These are phyloP conservation scores for Globisporangium radiosum DNA, from an alignment of 352 stramenopile species.

Conservation along the genomic window DNA sequence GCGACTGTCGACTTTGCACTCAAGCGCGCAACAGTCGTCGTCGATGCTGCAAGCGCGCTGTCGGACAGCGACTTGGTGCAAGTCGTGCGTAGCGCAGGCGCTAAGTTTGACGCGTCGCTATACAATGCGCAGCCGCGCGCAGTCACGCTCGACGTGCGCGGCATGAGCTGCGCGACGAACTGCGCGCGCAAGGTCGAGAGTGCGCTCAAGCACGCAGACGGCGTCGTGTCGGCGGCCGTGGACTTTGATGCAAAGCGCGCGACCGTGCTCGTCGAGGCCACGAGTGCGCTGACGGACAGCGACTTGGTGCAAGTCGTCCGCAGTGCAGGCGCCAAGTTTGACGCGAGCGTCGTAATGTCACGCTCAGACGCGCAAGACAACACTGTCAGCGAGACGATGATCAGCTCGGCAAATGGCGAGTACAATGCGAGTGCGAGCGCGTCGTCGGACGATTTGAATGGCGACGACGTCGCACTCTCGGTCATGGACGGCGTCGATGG, in stretches of 20 bases:
- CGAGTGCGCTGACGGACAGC: constrained; percentile 49
- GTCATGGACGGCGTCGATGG: constrained; percentile 19
- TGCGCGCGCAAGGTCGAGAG: constrained; percentile 68
- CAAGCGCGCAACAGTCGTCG: constrained; percentile 54
- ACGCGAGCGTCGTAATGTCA: constrained; percentile 19
- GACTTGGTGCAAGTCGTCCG: constrained; percentile 52
- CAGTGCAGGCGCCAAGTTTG: constrained; percentile 36
- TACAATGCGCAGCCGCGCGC: constrained; percentile 26
- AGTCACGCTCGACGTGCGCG: constrained; percentile 45
- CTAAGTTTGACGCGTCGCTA: constrained; percentile 66
- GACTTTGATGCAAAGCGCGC: constrained; percentile 60
- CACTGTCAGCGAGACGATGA: neutral
- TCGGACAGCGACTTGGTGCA: constrained; percentile 52
- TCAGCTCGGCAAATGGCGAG: constrained; percentile 4
- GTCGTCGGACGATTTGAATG: constrained; percentile 6
- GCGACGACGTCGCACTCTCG: constrained; percentile 28
- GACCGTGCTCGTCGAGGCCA: constrained; percentile 49
- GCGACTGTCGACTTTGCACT: constrained; percentile 60
- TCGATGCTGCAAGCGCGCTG: constrained; percentile 41
- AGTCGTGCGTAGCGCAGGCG: constrained; percentile 33
- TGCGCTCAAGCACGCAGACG: constrained; percentile 41
- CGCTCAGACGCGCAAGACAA: neutral
- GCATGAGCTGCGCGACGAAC: constrained; percentile 64
- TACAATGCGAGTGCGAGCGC: constrained; percentile 2
- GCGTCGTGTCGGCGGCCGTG: constrained; percentile 63